phyloP scores from a whole-genome alignment of 192 early-diverging fungal genomes.

The Coemansia sp. region DNA sequence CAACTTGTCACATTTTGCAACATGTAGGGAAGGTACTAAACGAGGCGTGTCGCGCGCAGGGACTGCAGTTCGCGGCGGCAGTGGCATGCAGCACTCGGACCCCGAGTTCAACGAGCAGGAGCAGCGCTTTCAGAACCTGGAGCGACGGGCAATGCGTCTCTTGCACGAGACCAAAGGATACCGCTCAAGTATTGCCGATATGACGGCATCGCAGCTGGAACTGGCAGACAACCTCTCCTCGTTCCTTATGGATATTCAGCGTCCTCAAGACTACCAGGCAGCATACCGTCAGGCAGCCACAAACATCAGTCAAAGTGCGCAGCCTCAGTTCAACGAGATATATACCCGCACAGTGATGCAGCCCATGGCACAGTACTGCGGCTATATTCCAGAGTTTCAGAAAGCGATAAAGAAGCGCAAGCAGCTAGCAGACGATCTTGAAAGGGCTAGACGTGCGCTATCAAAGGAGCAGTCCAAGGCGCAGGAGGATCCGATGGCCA shows the following conservation, averaged over 20 bases:
- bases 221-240: conserved; percentile 86
- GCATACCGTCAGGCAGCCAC: conserved; percentile 83
- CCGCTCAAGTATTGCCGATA: conserved; percentile 76
- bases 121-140: conserved; percentile 72
- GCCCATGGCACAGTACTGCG: conserved; percentile 80
- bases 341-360: conserved; percentile 87
- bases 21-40: conserved; percentile 49
- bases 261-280: conserved; percentile 67
- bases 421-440: conserved; percentile 89
- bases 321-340: conserved; percentile 79
- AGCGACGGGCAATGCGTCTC: conserved; percentile 76
- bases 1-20: too few species aligned
- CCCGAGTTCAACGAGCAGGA: conserved; percentile 82
- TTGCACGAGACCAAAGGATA: conserved; percentile 93
- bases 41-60: conserved; percentile 35
- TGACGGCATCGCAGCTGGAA: conserved; percentile 79
- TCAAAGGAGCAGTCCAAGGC: conserved; percentile 82
- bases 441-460: conserved; percentile 67
- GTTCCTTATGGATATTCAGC: conserved; percentile 80
- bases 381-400: conserved; percentile 90
- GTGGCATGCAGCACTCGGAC: conserved; percentile 50
- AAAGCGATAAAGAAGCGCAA: conserved; percentile 86
- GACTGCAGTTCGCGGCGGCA: conserved; percentile 26
- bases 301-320: conserved; percentile 75
- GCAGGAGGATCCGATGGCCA: conserved; percentile 60